Conservation (phyloP, 169 alveolate genomes). For the Plasmodium blacklocki region DNA sequence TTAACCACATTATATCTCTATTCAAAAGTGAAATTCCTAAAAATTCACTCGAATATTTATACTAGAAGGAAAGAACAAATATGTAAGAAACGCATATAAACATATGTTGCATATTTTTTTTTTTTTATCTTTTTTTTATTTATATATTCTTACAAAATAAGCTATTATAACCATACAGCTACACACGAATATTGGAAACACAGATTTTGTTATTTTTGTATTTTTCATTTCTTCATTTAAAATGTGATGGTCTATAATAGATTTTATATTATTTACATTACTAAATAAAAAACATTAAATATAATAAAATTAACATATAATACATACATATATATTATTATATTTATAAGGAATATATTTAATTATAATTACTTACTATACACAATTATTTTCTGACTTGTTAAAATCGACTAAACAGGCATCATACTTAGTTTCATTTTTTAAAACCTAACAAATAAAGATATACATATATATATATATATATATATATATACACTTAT, state of each 20-base stretch:
- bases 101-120: constrained; percentile 1
- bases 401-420: constrained; percentile 74
- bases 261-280: constrained; percentile 51
- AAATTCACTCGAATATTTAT: constrained; percentile 63
- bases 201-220: constrained; percentile 59
- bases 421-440: constrained; percentile 37
- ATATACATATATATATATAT: constrained; percentile 10
- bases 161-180: constrained; percentile 77
- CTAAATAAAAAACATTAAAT: not conserved
- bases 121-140: not conserved
- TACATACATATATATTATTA: constrained; percentile 10
- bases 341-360: not conserved
- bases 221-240: constrained; percentile 33
- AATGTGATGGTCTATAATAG: constrained; percentile 75
- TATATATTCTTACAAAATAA: constrained; percentile 52
- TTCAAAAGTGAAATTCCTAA: constrained; percentile 53
- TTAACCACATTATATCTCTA: constrained; percentile 65
- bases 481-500: not conserved
- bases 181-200: constrained; percentile 69
- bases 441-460: constrained; percentile 56
- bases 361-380: constrained; percentile 34
- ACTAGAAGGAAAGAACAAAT: constrained; percentile 17
- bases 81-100: not conserved
- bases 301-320: constrained; percentile 11
- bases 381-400: constrained; percentile 26